A percentile compares a stretch with the other conserved stretches of the same genome.
Evolutionary conservation across 805 yeast genomes (phyloP).

Genomic region (Kregervanrija fluxuum): DNA sequence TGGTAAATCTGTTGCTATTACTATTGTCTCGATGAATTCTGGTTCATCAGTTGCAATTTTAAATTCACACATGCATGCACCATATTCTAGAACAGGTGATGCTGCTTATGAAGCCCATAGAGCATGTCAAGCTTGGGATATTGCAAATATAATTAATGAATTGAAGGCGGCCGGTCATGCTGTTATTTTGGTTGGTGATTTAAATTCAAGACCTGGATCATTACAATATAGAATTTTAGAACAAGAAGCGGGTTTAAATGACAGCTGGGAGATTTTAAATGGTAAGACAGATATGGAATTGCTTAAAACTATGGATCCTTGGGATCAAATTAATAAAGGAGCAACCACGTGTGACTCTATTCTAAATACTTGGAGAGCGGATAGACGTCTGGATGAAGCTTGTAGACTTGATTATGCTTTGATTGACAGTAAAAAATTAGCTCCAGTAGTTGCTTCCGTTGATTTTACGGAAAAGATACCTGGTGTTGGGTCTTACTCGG

Average conservation of each 20-base stretch:
- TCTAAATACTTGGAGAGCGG: slow-evolving; percentile 78
- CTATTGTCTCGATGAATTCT: slow-evolving; percentile 50
- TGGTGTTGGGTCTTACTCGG: slow-evolving; percentile 72
- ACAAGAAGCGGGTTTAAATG: slow-evolving; percentile 57
- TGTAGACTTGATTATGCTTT: slow-evolving; percentile 88
- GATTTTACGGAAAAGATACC: slow-evolving; percentile 66
- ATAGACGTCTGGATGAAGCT: slow-evolving; percentile 55
- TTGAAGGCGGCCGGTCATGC: slow-evolving; percentile 72
- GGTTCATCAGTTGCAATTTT: slow-evolving; percentile 58
- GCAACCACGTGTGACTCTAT: slow-evolving; percentile 89
- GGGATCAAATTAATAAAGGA: slow-evolving; percentile 59
- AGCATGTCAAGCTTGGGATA: slow-evolving; percentile 95
- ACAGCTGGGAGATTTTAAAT: slow-evolving; percentile 73
- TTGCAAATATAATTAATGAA: slow-evolving; percentile 56
- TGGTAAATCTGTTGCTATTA: slow-evolving; percentile 81
- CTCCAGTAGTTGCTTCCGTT: slow-evolving; percentile 58
- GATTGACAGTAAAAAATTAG: slow-evolving; percentile 49
- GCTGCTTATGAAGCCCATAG: slow-evolving; percentile 87
- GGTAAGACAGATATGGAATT: slow-evolving; percentile 38
- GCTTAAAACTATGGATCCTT: slow-evolving; percentile 41
- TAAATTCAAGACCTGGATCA: slow-evolving; percentile 84
- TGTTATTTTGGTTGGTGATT: slow-evolving; percentile 86
- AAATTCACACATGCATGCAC: slow-evolving; percentile 97
- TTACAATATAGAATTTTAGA: slow-evolving; percentile 73
- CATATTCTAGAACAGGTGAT: slow-evolving; percentile 76